phyloP scores from a whole-genome alignment of 1,284 basidiomycete species.

The Ceratobasidium sp. region DNA sequence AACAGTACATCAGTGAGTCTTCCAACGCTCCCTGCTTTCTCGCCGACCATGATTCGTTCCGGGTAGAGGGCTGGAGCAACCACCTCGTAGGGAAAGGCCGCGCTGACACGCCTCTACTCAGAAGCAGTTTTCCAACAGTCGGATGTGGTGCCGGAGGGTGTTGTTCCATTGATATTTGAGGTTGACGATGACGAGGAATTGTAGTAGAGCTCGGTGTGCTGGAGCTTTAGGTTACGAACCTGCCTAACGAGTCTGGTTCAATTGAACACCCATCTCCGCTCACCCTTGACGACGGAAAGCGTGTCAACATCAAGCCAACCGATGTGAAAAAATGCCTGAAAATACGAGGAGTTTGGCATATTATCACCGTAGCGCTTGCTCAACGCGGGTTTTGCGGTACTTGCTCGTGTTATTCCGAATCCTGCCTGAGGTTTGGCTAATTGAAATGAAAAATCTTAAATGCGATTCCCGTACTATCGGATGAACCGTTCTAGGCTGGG shows the following conservation, averaged over 20 bases:
- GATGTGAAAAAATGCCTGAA: not conserved
- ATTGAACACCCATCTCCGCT: constrained; percentile 4
- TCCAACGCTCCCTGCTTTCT: no score
- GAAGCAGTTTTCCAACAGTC: no score
- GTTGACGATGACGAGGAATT: not conserved
- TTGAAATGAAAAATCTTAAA: no score
- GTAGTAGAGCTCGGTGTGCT: constrained; percentile 23
- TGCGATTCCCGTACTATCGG: no score
- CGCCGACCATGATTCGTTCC: no score
- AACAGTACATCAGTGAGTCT: no score
- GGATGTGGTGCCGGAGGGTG: constrained; percentile 37
- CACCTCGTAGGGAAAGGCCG: no score
- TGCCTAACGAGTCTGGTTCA: constrained; percentile 4
- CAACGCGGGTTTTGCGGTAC: not conserved
- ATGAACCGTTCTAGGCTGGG: no score
- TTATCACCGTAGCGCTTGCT: not conserved
- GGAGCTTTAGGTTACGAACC: constrained; percentile 19
- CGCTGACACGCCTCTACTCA: no score
- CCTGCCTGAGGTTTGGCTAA: no score
- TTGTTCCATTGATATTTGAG: not conserved
- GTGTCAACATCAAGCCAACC: not conserved
- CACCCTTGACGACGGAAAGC: not conserved
- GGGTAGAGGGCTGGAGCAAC: no score
- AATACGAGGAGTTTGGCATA: constrained; percentile 1
- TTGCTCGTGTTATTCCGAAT: no score